Percentiles rank a stretch among this genome's conserved stretches.
These are phyloP conservation scores for Sporodiniella umbellata DNA, from an alignment of 371 early-diverging fungal genomes.

Conservation along the genomic window DNA sequence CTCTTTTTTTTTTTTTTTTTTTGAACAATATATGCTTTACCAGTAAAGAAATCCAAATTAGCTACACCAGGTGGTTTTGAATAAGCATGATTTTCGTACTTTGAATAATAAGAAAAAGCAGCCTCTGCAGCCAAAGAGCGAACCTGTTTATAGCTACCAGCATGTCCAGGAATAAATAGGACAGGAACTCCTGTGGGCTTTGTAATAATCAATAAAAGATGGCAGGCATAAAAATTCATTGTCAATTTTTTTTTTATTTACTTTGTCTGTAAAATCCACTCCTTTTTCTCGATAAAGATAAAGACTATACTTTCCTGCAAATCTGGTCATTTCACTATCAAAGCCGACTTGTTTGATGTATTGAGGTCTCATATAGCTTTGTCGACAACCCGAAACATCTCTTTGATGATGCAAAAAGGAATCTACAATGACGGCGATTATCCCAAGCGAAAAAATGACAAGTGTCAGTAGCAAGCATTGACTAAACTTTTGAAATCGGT, in stretches of 20 bases:
- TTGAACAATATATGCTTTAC: too few relatives aligned
- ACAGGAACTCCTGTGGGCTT: constrained; percentile 76
- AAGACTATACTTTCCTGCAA: constrained; percentile 76
- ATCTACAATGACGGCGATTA: constrained; percentile 41
- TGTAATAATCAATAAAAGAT: too few relatives aligned
- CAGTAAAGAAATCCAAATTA: constrained; percentile 83
- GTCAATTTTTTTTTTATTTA: constrained; percentile 14
- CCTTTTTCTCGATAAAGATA: constrained; percentile 79
- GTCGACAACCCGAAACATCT: constrained; percentile 71
- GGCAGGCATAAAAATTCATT: too few relatives aligned
- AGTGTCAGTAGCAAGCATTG: constrained; percentile 16
- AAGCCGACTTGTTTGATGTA: constrained; percentile 65
- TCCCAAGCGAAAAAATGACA: constrained; percentile 23
- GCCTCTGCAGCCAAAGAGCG: constrained; percentile 80
- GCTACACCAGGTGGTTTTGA: constrained; percentile 32
- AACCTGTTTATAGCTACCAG: constrained; percentile 89
- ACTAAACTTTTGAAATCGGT: constrained; percentile 13
- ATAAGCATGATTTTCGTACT: constrained; percentile 30
- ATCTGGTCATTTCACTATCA: constrained; percentile 62
- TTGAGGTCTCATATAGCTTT: constrained; percentile 80
- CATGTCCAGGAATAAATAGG: constrained; percentile 94
- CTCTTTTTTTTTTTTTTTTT: constrained; percentile 1
- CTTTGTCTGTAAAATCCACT: constrained; percentile 45
- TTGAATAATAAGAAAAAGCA: constrained; percentile 52
- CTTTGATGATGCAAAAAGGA: constrained; percentile 61